Evolutionary conservation across 2,329 filamentous ascomycete species (phyloP).

Genomic region (Ramichloridium luteum): DNA sequence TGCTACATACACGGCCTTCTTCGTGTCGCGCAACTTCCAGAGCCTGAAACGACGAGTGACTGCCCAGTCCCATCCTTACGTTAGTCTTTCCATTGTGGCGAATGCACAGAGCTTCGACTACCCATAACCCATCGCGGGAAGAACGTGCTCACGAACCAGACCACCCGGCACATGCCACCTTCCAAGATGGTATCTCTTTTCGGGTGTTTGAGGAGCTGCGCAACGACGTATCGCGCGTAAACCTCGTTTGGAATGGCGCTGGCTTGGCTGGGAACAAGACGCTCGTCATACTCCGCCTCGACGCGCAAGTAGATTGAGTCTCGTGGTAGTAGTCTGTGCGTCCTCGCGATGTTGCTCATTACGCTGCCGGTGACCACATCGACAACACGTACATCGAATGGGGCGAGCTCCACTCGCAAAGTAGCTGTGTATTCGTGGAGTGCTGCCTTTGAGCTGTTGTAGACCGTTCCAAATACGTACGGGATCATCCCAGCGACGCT

Average conservation of each 20-base stretch:
- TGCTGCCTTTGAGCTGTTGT: constrained; percentile 49
- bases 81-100: constrained; percentile 17
- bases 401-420: constrained; percentile 44
- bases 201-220: constrained; percentile 32
- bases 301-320: constrained; percentile 42
- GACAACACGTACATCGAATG: constrained; percentile 37
- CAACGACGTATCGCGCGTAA: constrained; percentile 45
- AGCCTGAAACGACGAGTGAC: constrained; percentile 42
- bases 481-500: constrained; percentile 33
- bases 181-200: constrained; percentile 40
- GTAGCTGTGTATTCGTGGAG: constrained; percentile 47
- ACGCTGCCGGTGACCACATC: constrained; percentile 48
- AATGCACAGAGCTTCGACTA: not conserved
- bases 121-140: constrained; percentile 33
- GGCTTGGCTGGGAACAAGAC: constrained; percentile 43
- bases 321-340: constrained; percentile 34
- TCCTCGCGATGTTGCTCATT: constrained; percentile 45
- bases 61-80: constrained; percentile 27
- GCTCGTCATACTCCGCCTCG: constrained; percentile 37
- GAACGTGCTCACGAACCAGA: constrained; percentile 38
- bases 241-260: constrained; percentile 38
- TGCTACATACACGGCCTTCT: constrained; percentile 20
- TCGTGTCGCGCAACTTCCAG: constrained; percentile 29
- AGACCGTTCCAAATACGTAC: constrained; percentile 33
- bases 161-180: constrained; percentile 37